Base-by-base conservation (phyloP, 495 filamentous ascomycete species). In the Hypomontagnella submonticulosa region DNA sequence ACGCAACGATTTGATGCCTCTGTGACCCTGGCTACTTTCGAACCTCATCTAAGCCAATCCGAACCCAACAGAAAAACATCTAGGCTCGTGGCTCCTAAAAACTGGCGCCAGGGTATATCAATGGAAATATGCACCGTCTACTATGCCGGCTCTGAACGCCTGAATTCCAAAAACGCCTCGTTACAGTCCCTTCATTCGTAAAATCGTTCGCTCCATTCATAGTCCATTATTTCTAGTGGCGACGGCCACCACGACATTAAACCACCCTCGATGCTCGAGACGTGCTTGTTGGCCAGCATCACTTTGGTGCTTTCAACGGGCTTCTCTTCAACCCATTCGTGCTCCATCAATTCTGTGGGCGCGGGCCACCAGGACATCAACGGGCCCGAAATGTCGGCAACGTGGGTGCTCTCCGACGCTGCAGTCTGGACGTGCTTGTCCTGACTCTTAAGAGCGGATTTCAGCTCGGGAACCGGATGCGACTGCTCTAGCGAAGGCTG, bases 181-280 rank as follows among this genome's bases (percentile, higher is more conserved):
- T 46, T 4, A n/a, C 12, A 38, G n/a, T 30, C 12, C 13, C 3
- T 37, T 71, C 9, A 74, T 63, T 74, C 71, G 47, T 74, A 74
- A 46, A 74, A 74, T 23, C 61, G 40, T 34, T 74, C 71, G 5
- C 62, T 51, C 71, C 71, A 74, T 34, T 72, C 63, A 23, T 72
- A 57, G 16, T 69, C 57, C 34, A 67, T 15, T 3, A 60, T 23
- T 4, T 72, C 58, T 2, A 70, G n/a, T 1, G 56, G 48, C 27
- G 61, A 44, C 2, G 71, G 71, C 71, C 71, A 74, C 71, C 71
- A 74, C 6, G 69, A 64, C 71, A 74, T 74, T 23, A 70, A 4
- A 8, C 69, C 48, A 1, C 71, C 71, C 4, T 55, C 36, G 20
- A 70, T 61, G 23, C 27, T 50, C 1, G 60, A 63, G 36, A 74